phyloP scores from a whole-genome alignment of 1,284 basidiomycete species.

The Omphalotus olearius region DNA sequence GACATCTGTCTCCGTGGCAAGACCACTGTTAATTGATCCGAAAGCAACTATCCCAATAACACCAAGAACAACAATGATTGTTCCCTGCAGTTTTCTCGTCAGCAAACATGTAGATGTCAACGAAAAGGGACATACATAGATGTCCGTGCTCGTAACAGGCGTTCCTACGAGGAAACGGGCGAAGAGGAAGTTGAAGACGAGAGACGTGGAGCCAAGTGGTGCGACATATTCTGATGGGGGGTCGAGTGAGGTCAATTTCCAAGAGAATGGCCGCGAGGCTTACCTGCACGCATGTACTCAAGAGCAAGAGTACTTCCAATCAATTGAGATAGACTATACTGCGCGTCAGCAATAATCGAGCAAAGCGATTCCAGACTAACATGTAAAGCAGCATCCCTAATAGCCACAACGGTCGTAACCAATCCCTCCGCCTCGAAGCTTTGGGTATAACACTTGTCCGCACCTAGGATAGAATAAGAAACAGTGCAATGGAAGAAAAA shows the following conservation, averaged over 20 bases:
- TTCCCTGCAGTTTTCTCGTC: slow-evolving; percentile 48
- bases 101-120: not conserved
- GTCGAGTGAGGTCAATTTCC: slow-evolving; percentile 1
- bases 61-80: slow-evolving; percentile 74
- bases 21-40: slow-evolving; percentile 77
- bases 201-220: slow-evolving; percentile 77
- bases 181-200: slow-evolving; percentile 88
- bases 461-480: slow-evolving; percentile 38
- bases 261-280: slow-evolving; percentile 10
- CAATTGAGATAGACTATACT: slow-evolving; percentile 69
- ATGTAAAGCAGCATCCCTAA: slow-evolving; percentile 82
- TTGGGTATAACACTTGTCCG: slow-evolving; percentile 71
- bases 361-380: slow-evolving; percentile 32
- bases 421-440: slow-evolving; percentile 61
- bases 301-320: slow-evolving; percentile 83
- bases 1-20: slow-evolving; percentile 66
- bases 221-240: slow-evolving; percentile 72
- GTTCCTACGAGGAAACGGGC: slow-evolving; percentile 80
- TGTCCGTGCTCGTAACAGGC: slow-evolving; percentile 76
- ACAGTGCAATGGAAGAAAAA: slow-evolving; percentile 1
- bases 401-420: slow-evolving; percentile 77
- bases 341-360: not conserved
- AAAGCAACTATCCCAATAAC: slow-evolving; percentile 85
- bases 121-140: slow-evolving; percentile 48
- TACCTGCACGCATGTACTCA: slow-evolving; percentile 82